Conservation (phyloP, 805 yeast genomes). For the Monosporozyma unispora region DNA sequence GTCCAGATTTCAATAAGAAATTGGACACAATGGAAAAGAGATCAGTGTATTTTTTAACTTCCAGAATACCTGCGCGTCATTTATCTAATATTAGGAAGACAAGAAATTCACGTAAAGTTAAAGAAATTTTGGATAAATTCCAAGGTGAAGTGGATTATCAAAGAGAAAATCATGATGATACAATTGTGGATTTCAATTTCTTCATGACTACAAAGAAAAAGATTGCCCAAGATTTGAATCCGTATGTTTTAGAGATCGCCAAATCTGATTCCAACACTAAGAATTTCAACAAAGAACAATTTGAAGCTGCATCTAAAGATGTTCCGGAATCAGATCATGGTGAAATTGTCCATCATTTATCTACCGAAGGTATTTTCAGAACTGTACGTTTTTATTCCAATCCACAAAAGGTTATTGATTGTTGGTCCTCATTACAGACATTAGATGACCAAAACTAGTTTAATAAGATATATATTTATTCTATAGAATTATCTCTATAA, state of each 20-base stretch:
- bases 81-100: slow-evolving; percentile 15
- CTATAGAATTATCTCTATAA: not conserved
- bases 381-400: slow-evolving; percentile 20
- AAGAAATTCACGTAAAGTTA: slow-evolving; percentile 20
- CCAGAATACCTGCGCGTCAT: slow-evolving; percentile 8
- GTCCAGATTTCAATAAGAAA: slow-evolving; percentile 3
- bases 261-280: slow-evolving; percentile 14
- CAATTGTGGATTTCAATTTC: slow-evolving; percentile 11
- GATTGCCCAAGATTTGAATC: slow-evolving; percentile 15
- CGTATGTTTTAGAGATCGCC: slow-evolving; percentile 22
- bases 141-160: slow-evolving; percentile 5
- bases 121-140: slow-evolving; percentile 19
- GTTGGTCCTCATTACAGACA: slow-evolving; percentile 8
- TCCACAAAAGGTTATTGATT: slow-evolving; percentile 15
- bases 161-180: slow-evolving; percentile 8
- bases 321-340: slow-evolving; percentile 10
- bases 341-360: slow-evolving; percentile 17
- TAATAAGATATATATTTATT: not conserved
- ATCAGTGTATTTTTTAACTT: slow-evolving; percentile 10
- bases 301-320: slow-evolving; percentile 7
- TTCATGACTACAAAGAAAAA: slow-evolving; percentile 5
- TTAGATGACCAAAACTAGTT: not conserved
- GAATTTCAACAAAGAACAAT: slow-evolving; percentile 13
- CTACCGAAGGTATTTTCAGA: slow-evolving; percentile 14
- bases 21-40: slow-evolving; percentile 3